Conservation (phyloP, 352 stramenopile species). For the Globisporangium cylindrosporum region DNA sequence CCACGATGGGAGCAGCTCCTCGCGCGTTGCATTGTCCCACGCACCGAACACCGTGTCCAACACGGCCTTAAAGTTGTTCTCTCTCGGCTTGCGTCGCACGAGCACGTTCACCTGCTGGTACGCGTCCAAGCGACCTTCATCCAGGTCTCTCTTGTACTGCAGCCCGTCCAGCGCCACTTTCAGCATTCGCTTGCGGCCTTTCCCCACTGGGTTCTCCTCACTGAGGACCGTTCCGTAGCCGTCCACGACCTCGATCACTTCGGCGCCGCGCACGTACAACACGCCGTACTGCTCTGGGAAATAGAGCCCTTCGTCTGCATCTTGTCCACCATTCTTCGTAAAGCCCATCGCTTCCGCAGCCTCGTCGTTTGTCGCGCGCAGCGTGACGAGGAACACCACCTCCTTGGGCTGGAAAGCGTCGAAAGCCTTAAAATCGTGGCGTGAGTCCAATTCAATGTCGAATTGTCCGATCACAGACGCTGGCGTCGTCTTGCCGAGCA, state of each 20-base stretch:
- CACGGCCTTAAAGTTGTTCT: constrained; percentile 96
- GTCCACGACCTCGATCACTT: constrained; percentile 88
- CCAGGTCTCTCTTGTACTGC: constrained; percentile 94
- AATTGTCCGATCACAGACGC: constrained; percentile 85
- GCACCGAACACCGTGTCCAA: constrained; percentile 83
- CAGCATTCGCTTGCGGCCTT: constrained; percentile 84
- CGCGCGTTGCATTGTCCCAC: constrained; percentile 25
- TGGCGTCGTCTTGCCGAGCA: constrained; percentile 85
- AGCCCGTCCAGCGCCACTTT: constrained; percentile 88
- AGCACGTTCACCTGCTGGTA: constrained; percentile 94
- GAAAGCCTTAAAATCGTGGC: constrained; percentile 61
- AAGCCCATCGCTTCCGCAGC: constrained; percentile 64
- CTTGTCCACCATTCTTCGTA: constrained; percentile 26
- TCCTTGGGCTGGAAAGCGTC: constrained; percentile 91
- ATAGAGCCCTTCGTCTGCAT: constrained; percentile 34
- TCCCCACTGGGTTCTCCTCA: constrained; percentile 31
- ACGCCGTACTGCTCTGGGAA: constrained; percentile 92
- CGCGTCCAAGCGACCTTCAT: constrained; percentile 44
- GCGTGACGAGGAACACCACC: constrained; percentile 92
- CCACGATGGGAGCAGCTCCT: constrained; percentile 87
- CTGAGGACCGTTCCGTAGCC: constrained; percentile 59
- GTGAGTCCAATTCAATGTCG: constrained; percentile 76
- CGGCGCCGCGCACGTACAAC: constrained; percentile 56
- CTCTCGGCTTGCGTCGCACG: constrained; percentile 79
- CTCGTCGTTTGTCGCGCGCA: constrained; percentile 70